phyloP scores from a whole-genome alignment of 2,329 filamentous ascomycete species.

The Ustilaginoidea virens region DNA sequence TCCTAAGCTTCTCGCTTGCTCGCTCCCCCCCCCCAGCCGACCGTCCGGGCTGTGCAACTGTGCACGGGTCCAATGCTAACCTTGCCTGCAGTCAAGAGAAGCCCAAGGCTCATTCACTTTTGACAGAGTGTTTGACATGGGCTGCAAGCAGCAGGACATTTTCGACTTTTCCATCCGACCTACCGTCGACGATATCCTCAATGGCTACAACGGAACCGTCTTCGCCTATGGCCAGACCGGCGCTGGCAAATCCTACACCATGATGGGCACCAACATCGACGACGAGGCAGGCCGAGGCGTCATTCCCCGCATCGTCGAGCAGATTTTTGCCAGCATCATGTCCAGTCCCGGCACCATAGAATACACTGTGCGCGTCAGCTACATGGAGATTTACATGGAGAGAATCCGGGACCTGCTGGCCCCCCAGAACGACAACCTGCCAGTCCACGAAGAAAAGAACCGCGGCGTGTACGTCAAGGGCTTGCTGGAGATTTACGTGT shows the following conservation, averaged over 20 bases:
- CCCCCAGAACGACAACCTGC: slow-evolving; percentile 89
- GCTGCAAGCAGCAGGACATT: slow-evolving; percentile 77
- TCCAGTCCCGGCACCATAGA: slow-evolving; percentile 86
- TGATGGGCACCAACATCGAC: slow-evolving; percentile 72
- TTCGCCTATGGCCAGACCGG: slow-evolving; percentile 98
- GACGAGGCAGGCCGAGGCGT: slow-evolving; percentile 80
- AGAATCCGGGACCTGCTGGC: slow-evolving; percentile 84
- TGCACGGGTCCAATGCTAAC: no score
- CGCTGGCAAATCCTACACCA: slow-evolving; percentile 96
- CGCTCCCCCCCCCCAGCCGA: no score
- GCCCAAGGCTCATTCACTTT: slow-evolving; percentile 83
- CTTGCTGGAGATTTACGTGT: slow-evolving; percentile 86
- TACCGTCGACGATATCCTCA: slow-evolving; percentile 94
- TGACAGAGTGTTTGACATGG: slow-evolving; percentile 94
- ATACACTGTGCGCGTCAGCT: slow-evolving; percentile 96
- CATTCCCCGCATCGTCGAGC: slow-evolving; percentile 90
- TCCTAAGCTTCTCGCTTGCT: no score
- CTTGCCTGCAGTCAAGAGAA: slow-evolving; percentile 55
- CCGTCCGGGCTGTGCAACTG: no score
- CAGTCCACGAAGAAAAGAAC: slow-evolving; percentile 96
- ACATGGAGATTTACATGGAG: slow-evolving; percentile 99
- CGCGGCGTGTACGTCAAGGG: slow-evolving; percentile 95
- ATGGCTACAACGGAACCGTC: slow-evolving; percentile 97
- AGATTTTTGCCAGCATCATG: slow-evolving; percentile 93
- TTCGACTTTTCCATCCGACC: slow-evolving; percentile 96